Evolutionary conservation across 2,329 filamentous ascomycete species (phyloP), one percentile per base, ranked within the genome.

Genomic region (Alternaria brassicicola): DNA sequence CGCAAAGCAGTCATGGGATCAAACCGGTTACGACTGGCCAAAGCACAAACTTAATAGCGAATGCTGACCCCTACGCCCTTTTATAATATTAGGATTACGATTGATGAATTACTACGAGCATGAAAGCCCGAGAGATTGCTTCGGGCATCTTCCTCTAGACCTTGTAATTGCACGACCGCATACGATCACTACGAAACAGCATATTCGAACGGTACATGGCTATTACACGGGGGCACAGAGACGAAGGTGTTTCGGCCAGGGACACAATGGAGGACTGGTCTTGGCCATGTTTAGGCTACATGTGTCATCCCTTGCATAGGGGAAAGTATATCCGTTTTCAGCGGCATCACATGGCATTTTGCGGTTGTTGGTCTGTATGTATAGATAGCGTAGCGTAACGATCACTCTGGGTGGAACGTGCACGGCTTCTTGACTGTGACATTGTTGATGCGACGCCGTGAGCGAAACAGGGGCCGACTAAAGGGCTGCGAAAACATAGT

Each of bases 41-140:
- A 78, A 77, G 65, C 80, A 82, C 57, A 76, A 75, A 26, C 71
- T 81, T 48, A 80, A 81, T 70, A 73, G 76, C 64, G 66, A 77
- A 6, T 82, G 80, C n/a, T 63, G 26, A 63, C 15, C 21, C 10
- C 12, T n/a, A 19, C 17, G 19, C 23, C 17, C 25, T 38, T 10
- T 30, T 15, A 35, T 25, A 19, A 48, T 10, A 42, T 21, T n/a
- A 30, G 28, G 21, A 21, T 33, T 25, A 39, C 38, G 52, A 48
- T 39, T 35, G 39, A 38, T 26, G 19, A 47, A 30, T 39, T 23
- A 30, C 52, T 23, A 30, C 19, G 21, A 21, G 21, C 31, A 31
- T n/a, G 46, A 25, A 49, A 9, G 9, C 31, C 2, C 1, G 23
- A 12, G 15, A 36, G n/a, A 36, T 25, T 17, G 46, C 46, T 49